A percentile compares a stretch with the other conserved stretches of the same genome.
phyloP scores from a whole-genome alignment of 2,329 filamentous ascomycete species.

The Cadophora malorum region DNA sequence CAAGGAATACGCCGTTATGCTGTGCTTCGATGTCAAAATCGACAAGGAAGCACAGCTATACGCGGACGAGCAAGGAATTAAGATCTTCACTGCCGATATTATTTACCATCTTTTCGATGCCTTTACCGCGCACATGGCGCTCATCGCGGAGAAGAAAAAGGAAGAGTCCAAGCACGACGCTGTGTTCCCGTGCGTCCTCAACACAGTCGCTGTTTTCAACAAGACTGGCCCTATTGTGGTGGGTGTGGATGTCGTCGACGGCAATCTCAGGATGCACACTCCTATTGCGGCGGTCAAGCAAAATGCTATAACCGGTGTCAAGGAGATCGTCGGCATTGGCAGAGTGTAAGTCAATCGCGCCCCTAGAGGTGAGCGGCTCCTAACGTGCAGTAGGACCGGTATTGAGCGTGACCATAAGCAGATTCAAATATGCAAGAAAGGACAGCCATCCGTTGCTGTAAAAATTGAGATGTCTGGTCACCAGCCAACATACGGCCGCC shows the following conservation, averaged over 20 bases:
- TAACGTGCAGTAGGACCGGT: constrained; percentile 68
- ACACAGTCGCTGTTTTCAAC: constrained; percentile 94
- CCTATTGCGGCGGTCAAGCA: constrained; percentile 87
- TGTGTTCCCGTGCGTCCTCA: constrained; percentile 94
- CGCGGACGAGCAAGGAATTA: constrained; percentile 92
- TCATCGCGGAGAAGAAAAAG: constrained; percentile 88
- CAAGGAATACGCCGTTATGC: constrained; percentile 97
- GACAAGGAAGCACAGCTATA: constrained; percentile 94
- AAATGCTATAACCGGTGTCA: constrained; percentile 78
- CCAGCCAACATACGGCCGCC: constrained; percentile 93
- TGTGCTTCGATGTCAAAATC: constrained; percentile 99
- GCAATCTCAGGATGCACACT: constrained; percentile 83
- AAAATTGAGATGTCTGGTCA: constrained; percentile 95
- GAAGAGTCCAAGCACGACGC: constrained; percentile 95
- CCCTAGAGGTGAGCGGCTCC: neutral
- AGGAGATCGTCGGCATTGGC: constrained; percentile 84
- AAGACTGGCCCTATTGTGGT: constrained; percentile 96
- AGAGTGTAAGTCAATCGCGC: constrained; percentile 65
- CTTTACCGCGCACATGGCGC: constrained; percentile 93
- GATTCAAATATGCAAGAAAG: constrained; percentile 89
- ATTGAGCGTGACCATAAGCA: constrained; percentile 99
- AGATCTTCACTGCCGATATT: constrained; percentile 98
- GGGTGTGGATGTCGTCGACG: constrained; percentile 94
- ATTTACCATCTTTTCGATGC: constrained; percentile 98
- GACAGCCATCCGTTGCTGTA: constrained; percentile 94